Percentiles rank a stretch among this genome's conserved stretches.
Conservation (phyloP, 257 asterid species). For the Gentiana straminea region DNA sequence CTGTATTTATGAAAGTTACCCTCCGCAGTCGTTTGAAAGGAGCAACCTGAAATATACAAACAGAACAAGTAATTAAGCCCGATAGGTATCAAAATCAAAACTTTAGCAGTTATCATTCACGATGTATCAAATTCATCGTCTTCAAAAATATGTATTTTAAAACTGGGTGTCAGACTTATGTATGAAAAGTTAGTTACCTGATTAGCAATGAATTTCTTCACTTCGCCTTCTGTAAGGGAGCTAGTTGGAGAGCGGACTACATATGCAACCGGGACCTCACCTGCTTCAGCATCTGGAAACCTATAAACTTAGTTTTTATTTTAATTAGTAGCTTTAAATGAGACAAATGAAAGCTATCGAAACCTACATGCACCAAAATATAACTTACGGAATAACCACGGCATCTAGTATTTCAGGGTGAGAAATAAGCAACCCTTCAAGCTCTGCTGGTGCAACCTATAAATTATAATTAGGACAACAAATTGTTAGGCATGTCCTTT, state of each 20-base stretch:
- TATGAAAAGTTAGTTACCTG: constrained; percentile 37
- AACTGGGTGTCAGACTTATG: too few species aligned
- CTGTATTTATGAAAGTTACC: constrained; percentile 59
- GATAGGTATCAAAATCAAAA: too few species aligned
- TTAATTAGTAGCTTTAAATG: background rate
- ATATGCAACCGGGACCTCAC: constrained; percentile 82
- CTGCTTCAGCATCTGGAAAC: constrained; percentile 92
- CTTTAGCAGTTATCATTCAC: too few species aligned
- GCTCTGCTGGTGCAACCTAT: constrained; percentile 99
- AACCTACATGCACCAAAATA: background rate
- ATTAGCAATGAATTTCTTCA: constrained; percentile 67
- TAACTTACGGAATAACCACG: constrained; percentile 82
- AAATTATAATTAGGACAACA: background rate
- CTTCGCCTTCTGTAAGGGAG: constrained; percentile 74
- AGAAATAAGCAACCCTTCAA: constrained; percentile 86
- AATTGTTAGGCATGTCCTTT: background rate
- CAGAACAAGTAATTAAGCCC: too few species aligned
- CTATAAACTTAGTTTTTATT: constrained; percentile 20
- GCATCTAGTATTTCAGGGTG: constrained; percentile 90
- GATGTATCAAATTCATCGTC: too few species aligned
- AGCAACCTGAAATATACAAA: constrained; percentile 46
- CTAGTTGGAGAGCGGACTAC: constrained; percentile 80
- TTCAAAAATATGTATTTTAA: too few species aligned
- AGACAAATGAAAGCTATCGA: background rate
- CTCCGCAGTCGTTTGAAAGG: constrained; percentile 62